A percentile compares a stretch with the other conserved stretches of the same genome.
These are phyloP conservation scores for Podaxis pistillaris DNA, from an alignment of 768 basidiomycete species.

Conservation along the genomic window DNA sequence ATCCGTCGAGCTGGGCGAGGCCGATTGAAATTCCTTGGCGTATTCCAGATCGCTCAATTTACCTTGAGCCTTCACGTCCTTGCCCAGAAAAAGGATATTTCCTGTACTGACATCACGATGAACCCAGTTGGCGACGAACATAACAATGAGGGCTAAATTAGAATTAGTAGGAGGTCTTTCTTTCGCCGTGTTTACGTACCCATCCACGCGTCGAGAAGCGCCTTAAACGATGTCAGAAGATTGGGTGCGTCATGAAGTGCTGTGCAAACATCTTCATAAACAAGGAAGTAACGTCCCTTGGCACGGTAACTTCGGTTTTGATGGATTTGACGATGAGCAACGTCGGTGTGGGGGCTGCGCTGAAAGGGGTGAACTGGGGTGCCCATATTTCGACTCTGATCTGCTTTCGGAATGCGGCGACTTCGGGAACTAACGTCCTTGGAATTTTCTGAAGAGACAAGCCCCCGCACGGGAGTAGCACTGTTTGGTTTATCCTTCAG, in stretches of 20 bases:
- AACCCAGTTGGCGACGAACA: conserved; percentile 12
- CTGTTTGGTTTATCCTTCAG: background rate
- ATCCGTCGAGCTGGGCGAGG: background rate
- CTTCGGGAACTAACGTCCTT: background rate
- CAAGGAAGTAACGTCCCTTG: background rate
- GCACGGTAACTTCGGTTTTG: background rate
- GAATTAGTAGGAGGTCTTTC: background rate
- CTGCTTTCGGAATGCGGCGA: background rate
- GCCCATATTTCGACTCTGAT: background rate
- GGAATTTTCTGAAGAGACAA: background rate
- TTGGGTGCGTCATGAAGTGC: background rate
- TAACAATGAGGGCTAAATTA: background rate
- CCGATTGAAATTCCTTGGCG: background rate
- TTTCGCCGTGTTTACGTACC: background rate
- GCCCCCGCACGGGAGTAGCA: background rate
- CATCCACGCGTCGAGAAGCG: background rate
- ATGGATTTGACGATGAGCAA: too few relatives aligned
- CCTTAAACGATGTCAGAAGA: background rate
- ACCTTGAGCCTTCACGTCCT: background rate
- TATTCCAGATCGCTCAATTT: background rate
- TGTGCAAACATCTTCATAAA: conserved; percentile 6
- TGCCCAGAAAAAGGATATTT: background rate
- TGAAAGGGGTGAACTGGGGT: background rate
- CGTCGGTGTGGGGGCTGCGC: background rate
- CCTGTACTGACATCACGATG: conserved; percentile 13